These are phyloP conservation scores for Pulveroboletus ravenelii DNA, from an alignment of 768 basidiomycete genomes.

Conservation along the genomic window DNA sequence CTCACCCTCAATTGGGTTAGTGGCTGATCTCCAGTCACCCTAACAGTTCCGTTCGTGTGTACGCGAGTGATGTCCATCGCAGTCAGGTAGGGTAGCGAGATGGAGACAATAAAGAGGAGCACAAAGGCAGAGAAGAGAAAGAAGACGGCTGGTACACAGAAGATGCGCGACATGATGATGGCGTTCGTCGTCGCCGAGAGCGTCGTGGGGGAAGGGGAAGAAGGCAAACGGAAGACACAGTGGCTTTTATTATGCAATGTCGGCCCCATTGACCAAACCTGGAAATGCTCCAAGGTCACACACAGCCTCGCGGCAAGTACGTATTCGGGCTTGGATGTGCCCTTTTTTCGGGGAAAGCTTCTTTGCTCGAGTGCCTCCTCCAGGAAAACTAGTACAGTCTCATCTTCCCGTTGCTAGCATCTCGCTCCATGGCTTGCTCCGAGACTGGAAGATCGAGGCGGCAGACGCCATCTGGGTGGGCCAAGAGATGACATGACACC, in stretches of 20 bases:
- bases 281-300: not conserved
- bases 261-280: not conserved
- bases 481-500: no score
- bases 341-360: no score
- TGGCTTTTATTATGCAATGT: slow-evolving; percentile 16
- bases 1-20: slow-evolving; percentile 54
- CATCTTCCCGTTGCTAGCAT: no score
- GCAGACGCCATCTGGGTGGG: no score
- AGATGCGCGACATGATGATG: slow-evolving; percentile 39
- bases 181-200: not conserved
- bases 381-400: not conserved
- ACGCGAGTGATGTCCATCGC: slow-evolving; percentile 63
- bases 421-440: no score
- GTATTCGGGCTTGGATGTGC: not conserved
- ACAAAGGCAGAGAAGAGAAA: slow-evolving; percentile 59
- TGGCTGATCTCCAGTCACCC: slow-evolving; percentile 18
- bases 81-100: slow-evolving; percentile 67
- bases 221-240: not conserved
- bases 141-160: slow-evolving; percentile 59
- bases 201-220: slow-evolving; percentile 4
- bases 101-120: slow-evolving; percentile 60
- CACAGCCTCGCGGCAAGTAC: not conserved
- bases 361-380: no score
- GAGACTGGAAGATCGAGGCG: no score
- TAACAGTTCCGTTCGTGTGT: slow-evolving; percentile 37